phyloP scores from a whole-genome alignment of 805 yeast genomes.

The Kodamaea kakaduensis region DNA sequence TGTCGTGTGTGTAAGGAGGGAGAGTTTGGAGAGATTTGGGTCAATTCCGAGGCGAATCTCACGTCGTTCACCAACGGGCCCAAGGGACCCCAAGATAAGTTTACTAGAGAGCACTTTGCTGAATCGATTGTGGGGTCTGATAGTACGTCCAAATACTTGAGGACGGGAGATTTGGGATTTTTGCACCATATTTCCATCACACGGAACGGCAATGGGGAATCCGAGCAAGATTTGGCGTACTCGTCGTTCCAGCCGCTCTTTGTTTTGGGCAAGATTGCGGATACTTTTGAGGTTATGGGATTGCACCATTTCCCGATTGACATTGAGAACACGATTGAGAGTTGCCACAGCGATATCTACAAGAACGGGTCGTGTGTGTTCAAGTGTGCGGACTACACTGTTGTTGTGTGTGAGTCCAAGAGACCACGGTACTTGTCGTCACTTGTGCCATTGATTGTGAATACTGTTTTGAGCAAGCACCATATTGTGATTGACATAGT shows the following conservation, averaged over 20 bases:
- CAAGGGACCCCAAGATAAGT: slow-evolving; percentile 48
- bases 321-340: slow-evolving; percentile 53
- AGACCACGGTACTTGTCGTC: slow-evolving; percentile 56
- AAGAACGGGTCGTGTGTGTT: slow-evolving; percentile 60
- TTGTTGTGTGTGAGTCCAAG: slow-evolving; percentile 67
- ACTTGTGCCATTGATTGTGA: slow-evolving; percentile 77
- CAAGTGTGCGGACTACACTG: slow-evolving; percentile 75
- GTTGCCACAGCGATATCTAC: slow-evolving; percentile 54
- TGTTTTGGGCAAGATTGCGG: slow-evolving; percentile 78
- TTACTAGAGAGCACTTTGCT: slow-evolving; percentile 48
- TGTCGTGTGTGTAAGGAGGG: slow-evolving; percentile 73
- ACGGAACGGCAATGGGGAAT: slow-evolving; percentile 27
- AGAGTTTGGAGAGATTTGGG: slow-evolving; percentile 97
- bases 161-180: slow-evolving; percentile 96
- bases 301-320: slow-evolving; percentile 87
- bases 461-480: slow-evolving; percentile 73
- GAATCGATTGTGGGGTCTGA: slow-evolving; percentile 66
- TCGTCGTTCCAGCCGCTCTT: slow-evolving; percentile 69
- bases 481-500: slow-evolving; percentile 81
- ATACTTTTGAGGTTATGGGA: slow-evolving; percentile 88
- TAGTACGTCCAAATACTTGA: slow-evolving; percentile 53
- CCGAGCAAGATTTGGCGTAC: slow-evolving; percentile 16
- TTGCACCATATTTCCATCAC: slow-evolving; percentile 63
- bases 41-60: slow-evolving; percentile 81
- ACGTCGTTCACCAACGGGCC: slow-evolving; percentile 55